Evolutionary conservation across 2,329 filamentous ascomycete species (phyloP).

Genomic region (Fusarium transvaalense): DNA sequence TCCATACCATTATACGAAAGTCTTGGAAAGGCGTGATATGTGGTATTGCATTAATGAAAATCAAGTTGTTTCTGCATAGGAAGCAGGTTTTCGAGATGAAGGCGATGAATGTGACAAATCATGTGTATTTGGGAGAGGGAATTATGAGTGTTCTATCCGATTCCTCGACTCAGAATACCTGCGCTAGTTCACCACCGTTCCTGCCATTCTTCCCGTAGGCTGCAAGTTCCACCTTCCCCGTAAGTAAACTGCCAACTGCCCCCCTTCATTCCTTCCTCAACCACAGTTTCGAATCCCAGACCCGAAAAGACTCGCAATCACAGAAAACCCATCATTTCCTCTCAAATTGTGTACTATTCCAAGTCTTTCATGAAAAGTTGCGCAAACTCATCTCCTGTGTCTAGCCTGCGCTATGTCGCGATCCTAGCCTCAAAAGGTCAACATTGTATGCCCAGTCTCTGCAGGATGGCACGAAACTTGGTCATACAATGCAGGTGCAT

Average conservation of each 20-base stretch:
- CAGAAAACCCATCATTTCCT: not conserved
- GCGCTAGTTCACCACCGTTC: not conserved
- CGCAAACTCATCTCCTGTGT: not conserved
- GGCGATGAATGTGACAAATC: not conserved
- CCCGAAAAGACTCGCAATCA: not conserved
- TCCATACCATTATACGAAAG: accelerated
- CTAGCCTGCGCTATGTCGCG: not conserved
- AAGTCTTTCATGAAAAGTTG: not conserved
- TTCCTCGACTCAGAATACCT: not conserved
- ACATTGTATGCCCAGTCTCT: not conserved
- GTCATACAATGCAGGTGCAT: not conserved
- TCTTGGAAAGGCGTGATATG: no score
- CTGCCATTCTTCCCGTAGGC: not conserved
- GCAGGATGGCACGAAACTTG: no score
- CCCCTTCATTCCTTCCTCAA: not conserved
- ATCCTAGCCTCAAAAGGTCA: not conserved
- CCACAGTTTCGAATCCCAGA: no score
- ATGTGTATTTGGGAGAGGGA: not conserved
- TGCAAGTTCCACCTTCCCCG: not conserved
- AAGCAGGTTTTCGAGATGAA: no score
- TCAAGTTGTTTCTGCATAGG: not conserved
- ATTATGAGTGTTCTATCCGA: not conserved
- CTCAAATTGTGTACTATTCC: not conserved
- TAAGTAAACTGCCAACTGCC: not conserved
- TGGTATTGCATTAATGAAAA: not conserved